Evolutionary conservation across 805 yeast species (phyloP).

Genomic region (Teunomyces lycoperdinae): DNA sequence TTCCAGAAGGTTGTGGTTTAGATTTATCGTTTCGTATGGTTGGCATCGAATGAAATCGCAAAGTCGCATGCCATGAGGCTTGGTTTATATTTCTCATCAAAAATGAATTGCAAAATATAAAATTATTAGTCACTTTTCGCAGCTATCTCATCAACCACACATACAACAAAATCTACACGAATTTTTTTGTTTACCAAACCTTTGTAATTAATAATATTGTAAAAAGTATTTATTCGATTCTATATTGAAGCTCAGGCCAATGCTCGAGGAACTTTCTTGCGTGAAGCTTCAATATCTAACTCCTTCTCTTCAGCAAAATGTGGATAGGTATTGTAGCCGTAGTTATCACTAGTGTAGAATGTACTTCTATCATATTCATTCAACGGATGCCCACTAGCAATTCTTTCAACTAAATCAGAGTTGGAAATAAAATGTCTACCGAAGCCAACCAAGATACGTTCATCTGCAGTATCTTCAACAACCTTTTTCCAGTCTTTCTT

Average conservation of each 20-base stretch:
- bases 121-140: background rate
- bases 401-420: constrained; percentile 50
- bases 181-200: background rate
- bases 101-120: too few species aligned
- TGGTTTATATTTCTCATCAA: too few species aligned
- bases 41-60: too few species aligned
- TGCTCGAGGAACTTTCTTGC: background rate
- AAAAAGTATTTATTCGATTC: background rate
- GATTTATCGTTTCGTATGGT: too few species aligned
- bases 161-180: background rate
- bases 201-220: background rate
- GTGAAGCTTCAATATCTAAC: background rate
- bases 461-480: constrained; percentile 12
- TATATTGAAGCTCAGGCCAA: background rate
- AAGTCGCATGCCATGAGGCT: too few species aligned
- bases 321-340: constrained; percentile 15
- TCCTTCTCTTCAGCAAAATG: background rate
- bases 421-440: constrained; percentile 54
- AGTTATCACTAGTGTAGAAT: constrained; percentile 41
- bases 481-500: constrained; percentile 17
- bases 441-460: constrained; percentile 31
- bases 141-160: background rate
- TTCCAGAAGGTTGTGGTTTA: too few species aligned
- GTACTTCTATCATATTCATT: constrained; percentile 45
- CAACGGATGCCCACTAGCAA: constrained; percentile 39